Evolutionary conservation across 139 green algal genomes (phyloP).

Genomic region (Protoeuglena noctilucae): DNA sequence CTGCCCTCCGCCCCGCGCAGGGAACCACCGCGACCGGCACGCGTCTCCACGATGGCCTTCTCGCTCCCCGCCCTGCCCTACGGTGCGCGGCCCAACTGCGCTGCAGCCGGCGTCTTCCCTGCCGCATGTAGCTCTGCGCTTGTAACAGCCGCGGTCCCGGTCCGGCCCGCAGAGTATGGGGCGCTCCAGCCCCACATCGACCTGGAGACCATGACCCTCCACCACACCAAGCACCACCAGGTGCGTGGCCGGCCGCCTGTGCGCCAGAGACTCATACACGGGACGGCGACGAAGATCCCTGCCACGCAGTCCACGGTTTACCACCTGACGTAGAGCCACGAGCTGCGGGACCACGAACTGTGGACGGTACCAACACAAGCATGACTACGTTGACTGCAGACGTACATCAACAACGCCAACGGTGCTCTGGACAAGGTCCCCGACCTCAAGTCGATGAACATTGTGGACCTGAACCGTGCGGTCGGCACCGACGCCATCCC

Average conservation of each 20-base stretch:
- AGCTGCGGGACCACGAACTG: too few species aligned
- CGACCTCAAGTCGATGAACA: conserved; percentile 32
- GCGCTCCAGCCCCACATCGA: conserved; percentile 61
- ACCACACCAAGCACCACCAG: conserved; percentile 65
- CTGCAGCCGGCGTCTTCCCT: too few species aligned
- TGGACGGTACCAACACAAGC: too few species aligned
- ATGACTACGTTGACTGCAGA: too few species aligned
- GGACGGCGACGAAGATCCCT: not conserved
- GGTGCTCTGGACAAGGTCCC: conserved; percentile 40
- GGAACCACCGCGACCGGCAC: too few species aligned
- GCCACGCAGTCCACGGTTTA: not conserved
- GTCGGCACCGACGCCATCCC: conserved; percentile 32
- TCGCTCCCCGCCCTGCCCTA: conserved; percentile 45
- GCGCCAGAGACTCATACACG: too few species aligned
- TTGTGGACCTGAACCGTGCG: conserved; percentile 38
- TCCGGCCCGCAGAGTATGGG: not conserved
- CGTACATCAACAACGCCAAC: conserved; percentile 69
- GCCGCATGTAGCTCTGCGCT: too few species aligned
- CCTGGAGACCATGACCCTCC: conserved; percentile 54
- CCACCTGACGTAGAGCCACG: not conserved
- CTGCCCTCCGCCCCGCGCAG: too few species aligned
- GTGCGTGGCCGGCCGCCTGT: not conserved
- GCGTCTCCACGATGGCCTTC: conserved; percentile 30
- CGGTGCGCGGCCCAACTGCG: too few species aligned
- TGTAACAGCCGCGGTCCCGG: too few species aligned